A percentile compares a stretch with the other conserved stretches of the same genome.
These are phyloP conservation scores for Arachis hypogaea DNA, from an alignment of 306 rosid species.

Conservation along the genomic window DNA sequence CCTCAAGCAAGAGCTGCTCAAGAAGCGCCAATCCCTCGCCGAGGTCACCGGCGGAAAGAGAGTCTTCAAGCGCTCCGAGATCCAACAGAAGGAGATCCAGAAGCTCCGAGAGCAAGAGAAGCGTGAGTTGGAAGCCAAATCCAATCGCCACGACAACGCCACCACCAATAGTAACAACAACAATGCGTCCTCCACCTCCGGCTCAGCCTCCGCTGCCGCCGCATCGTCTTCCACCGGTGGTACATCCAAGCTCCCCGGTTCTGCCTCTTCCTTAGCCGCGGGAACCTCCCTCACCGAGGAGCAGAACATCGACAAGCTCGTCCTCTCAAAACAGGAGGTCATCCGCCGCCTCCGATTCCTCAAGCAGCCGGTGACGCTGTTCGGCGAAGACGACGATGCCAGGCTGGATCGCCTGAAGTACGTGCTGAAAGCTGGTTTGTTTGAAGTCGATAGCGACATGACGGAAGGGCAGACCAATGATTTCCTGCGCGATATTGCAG, in stretches of 20 bases:
- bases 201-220: constrained; percentile 32
- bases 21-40: constrained; percentile 78
- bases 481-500: constrained; percentile 87
- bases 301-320: constrained; percentile 78
- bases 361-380: constrained; percentile 89
- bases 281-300: constrained; percentile 62
- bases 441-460: constrained; percentile 95
- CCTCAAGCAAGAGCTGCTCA: constrained; percentile 76
- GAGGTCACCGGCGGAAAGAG: constrained; percentile 81
- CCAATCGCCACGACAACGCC: constrained; percentile 50
- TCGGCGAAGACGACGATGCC: constrained; percentile 90
- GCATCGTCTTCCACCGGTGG: constrained; percentile 36
- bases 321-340: constrained; percentile 84
- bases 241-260: constrained; percentile 16
- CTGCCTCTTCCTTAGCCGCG: constrained; percentile 24
- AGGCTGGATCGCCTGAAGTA: constrained; percentile 83
- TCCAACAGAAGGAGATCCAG: constrained; percentile 81
- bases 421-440: constrained; percentile 79
- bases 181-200: constrained; percentile 34
- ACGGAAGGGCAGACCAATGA: constrained; percentile 98
- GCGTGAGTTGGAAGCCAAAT: constrained; percentile 85
- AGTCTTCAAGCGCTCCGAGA: constrained; percentile 91
- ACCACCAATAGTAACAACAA: neutral
- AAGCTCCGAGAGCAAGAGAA: constrained; percentile 91
- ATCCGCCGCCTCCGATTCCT: constrained; percentile 89